Conservation (phyloP, 2,329 filamentous ascomycete genomes). For the Penicillium sp. region DNA sequence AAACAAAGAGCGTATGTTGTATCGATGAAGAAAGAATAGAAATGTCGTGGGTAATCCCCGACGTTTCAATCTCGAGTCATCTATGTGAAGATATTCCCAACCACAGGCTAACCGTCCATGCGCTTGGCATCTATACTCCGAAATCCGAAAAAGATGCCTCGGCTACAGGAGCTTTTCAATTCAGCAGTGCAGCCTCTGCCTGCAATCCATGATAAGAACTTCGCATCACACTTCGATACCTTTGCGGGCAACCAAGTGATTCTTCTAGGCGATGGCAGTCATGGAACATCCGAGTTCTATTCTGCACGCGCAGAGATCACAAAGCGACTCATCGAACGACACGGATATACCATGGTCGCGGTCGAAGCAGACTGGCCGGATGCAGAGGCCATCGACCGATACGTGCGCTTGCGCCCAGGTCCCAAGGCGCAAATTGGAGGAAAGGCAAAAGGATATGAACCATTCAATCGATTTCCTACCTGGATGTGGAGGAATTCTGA, state of each 20-base stretch:
- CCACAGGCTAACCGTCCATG: conserved; percentile 5
- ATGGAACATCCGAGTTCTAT: conserved; percentile 58
- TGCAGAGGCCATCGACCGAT: conserved; percentile 51
- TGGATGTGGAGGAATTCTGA: conserved; percentile 59
- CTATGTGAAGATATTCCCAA: background rate
- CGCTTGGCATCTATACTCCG: conserved; percentile 1
- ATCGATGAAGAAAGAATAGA: background rate
- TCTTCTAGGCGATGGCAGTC: conserved; percentile 49
- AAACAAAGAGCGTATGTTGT: background rate
- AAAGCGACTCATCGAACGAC: conserved; percentile 48
- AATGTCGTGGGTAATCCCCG: background rate
- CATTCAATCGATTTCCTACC: conserved; percentile 52
- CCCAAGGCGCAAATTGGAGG: conserved; percentile 33
- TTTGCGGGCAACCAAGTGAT: conserved; percentile 43
- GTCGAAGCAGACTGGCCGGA: conserved; percentile 57
- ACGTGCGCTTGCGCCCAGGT: conserved; percentile 48
- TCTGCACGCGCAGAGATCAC: conserved; percentile 52
- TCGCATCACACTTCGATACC: conserved; percentile 43
- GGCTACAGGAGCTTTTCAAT: conserved; percentile 36
- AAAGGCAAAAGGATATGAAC: conserved; percentile 29
- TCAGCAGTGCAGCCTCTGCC: conserved; percentile 39
- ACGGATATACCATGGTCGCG: conserved; percentile 53
- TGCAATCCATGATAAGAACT: conserved; percentile 34
- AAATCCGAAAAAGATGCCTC: conserved; percentile 22
- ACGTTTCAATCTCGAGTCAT: background rate